Percentiles rank a stretch among this genome's conserved stretches.
Evolutionary conservation across 352 stramenopile genomes (phyloP).

Genomic region (Phytopythium cucurbitacearum): DNA sequence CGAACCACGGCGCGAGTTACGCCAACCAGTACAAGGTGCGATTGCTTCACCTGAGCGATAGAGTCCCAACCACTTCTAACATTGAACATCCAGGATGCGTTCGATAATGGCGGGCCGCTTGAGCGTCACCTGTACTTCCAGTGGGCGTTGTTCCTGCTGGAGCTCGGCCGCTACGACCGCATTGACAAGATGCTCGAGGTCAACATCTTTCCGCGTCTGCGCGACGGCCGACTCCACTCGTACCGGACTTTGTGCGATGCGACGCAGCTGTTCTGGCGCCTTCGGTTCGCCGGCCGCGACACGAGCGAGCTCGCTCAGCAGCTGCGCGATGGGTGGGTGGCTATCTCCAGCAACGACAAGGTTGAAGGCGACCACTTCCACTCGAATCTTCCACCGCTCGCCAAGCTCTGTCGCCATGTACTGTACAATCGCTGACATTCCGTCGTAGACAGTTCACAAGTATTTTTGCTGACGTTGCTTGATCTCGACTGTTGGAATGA

Average conservation of each 20-base stretch:
- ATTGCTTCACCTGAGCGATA: background rate
- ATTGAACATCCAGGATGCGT: conserved; percentile 31
- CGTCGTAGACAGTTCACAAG: background rate
- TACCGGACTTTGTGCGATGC: conserved; percentile 58
- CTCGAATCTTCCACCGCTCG: conserved; percentile 1
- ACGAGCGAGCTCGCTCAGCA: conserved; percentile 47
- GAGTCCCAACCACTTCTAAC: background rate
- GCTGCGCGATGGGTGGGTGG: conserved; percentile 50
- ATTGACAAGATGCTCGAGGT: conserved; percentile 79
- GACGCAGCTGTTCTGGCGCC: conserved; percentile 82
- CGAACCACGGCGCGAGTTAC: conserved; percentile 81
- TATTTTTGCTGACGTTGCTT: conserved; percentile 3
- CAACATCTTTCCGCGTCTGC: conserved; percentile 53
- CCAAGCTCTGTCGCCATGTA: conserved; percentile 38
- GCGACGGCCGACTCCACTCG: conserved; percentile 34
- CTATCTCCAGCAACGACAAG: background rate
- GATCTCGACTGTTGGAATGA: conserved; percentile 1
- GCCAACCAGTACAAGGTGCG: conserved; percentile 68
- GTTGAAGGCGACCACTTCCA: background rate
- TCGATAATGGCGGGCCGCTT: conserved; percentile 70
- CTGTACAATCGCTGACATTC: conserved; percentile 2
- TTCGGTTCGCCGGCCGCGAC: conserved; percentile 73
- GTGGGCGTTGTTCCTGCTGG: conserved; percentile 77
- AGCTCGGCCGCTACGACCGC: conserved; percentile 77
- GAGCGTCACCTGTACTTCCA: conserved; percentile 79